Evolutionary conservation across 805 yeast species (phyloP).

Genomic region (Cyberlindnera euphorbiae): DNA sequence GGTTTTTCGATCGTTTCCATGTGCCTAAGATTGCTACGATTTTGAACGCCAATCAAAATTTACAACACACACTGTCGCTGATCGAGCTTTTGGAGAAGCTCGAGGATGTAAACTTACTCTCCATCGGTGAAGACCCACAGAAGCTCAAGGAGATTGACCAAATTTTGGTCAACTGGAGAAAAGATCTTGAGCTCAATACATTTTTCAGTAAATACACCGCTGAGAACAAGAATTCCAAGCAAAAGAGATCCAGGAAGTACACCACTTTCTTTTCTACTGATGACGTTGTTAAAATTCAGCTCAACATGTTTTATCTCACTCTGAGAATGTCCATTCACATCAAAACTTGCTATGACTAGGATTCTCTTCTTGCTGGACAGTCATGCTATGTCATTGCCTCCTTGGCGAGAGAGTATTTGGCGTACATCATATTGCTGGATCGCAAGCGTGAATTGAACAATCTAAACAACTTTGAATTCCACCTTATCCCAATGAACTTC

Average conservation of each 20-base stretch:
- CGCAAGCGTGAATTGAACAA: conserved; percentile 19
- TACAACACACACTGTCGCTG: conserved; percentile 30
- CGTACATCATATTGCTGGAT: conserved; percentile 16
- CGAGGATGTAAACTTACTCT: conserved; percentile 14
- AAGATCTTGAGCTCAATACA: conserved; percentile 11
- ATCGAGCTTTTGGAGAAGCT: conserved; percentile 27
- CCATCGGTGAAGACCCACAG: conserved; percentile 15
- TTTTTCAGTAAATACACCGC: conserved; percentile 13
- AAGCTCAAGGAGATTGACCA: conserved; percentile 20
- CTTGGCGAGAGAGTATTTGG: conserved; percentile 13
- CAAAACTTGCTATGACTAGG: conserved; percentile 6
- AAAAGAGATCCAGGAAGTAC: conserved; percentile 15
- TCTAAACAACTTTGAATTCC: conserved; percentile 26
- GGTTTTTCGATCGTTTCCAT: conserved; percentile 20
- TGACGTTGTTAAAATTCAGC: conserved; percentile 20
- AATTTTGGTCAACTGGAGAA: conserved; percentile 14
- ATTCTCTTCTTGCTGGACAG: conserved; percentile 8
- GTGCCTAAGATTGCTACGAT: conserved; percentile 34
- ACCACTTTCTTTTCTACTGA: conserved; percentile 13
- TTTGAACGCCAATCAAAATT: conserved; percentile 29
- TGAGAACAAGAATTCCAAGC: conserved; percentile 8
- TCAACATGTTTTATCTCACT: conserved; percentile 22
- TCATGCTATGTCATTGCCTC: conserved; percentile 14
- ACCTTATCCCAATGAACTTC: conserved; percentile 25
- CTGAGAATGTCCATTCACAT: conserved; percentile 11